Conservation (phyloP, 1,139 yeast species). For the Waltiozyma sp. region DNA sequence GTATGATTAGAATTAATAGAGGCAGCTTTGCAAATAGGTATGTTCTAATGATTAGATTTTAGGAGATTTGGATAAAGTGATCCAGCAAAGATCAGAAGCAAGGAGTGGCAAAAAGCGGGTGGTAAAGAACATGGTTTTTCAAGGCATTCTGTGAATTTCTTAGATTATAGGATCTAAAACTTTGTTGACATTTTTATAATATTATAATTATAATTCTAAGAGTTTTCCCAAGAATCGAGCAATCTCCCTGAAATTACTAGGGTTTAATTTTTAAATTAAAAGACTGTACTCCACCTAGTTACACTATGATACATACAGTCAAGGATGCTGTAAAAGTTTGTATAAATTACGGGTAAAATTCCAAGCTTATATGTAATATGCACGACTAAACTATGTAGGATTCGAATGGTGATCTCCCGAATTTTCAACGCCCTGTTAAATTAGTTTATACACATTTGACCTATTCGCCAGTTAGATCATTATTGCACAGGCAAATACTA, state of each 20-base stretch:
- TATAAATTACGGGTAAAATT: too few species aligned
- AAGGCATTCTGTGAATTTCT: neutral
- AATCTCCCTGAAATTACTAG: neutral
- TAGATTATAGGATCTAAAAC: neutral
- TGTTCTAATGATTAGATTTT: neutral
- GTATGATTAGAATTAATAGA: neutral
- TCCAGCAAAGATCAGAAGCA: neutral
- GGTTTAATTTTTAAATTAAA: too few species aligned
- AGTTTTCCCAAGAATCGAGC: neutral
- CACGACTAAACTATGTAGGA: too few species aligned
- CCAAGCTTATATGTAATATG: too few species aligned
- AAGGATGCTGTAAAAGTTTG: too few species aligned
- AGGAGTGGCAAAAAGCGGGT: neutral
- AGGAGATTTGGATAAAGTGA: neutral
- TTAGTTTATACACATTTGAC: too few species aligned
- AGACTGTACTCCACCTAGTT: neutral
- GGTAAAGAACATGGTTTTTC: neutral
- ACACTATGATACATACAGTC: too few species aligned
- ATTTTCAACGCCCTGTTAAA: too few species aligned
- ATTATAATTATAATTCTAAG: too few species aligned
- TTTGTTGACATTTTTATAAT: neutral
- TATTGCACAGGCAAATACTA: too few species aligned
- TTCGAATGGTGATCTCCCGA: too few species aligned
- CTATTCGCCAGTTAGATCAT: too few species aligned
- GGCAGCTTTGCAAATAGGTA: neutral